Evolutionary conservation across 2,329 filamentous ascomycete species (phyloP).

Genomic region (Karstenula rhodostoma): DNA sequence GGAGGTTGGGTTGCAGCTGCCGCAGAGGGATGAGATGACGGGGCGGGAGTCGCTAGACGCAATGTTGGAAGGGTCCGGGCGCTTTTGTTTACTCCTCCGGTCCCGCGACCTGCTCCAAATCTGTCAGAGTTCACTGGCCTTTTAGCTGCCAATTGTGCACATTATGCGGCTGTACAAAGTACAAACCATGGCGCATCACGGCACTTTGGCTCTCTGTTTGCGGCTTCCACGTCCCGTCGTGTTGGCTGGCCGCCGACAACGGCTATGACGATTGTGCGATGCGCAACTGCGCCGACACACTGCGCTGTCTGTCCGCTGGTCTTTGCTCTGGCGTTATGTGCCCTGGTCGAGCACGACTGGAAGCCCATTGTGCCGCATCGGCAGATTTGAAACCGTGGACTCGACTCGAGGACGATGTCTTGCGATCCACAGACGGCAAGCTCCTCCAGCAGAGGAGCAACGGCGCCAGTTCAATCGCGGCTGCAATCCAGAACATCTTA

Average conservation of each 20-base stretch:
- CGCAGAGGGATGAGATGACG: constrained; percentile 25
- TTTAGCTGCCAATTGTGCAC: neutral
- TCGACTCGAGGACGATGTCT: neutral
- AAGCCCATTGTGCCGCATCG: neutral
- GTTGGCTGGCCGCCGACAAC: neutral
- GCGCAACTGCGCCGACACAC: constrained; percentile 8
- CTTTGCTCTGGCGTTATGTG: neutral
- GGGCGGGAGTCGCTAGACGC: constrained; percentile 3
- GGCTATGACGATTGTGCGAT: neutral
- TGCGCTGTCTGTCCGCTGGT: neutral
- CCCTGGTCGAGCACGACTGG: neutral
- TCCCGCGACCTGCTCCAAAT: neutral
- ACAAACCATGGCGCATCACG: neutral
- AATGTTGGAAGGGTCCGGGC: constrained; percentile 15
- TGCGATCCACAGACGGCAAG: neutral
- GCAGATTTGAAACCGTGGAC: neutral
- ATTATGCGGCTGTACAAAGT: neutral
- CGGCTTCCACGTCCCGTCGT: neutral
- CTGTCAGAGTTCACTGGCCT: no score
- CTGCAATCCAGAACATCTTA: neutral
- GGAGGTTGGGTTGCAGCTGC: constrained; percentile 40
- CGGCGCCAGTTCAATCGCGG: neutral
- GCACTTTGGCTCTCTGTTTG: neutral
- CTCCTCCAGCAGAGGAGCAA: neutral
- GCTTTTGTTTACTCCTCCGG: constrained; percentile 9